phyloP scores from a whole-genome alignment of 768 basidiomycete species.

The Hydnum rufescens region DNA sequence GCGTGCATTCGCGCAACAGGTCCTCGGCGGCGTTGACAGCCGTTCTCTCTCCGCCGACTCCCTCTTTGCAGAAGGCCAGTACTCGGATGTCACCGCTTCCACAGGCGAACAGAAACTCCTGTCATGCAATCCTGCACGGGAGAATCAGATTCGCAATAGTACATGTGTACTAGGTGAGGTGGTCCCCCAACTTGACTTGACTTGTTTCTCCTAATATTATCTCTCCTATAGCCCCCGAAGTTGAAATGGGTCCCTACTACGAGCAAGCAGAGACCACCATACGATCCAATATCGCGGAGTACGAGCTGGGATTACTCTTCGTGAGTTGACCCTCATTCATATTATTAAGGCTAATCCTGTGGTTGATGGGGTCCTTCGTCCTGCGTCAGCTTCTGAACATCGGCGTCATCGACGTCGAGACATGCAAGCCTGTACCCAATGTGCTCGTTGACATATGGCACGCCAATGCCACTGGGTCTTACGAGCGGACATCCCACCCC shows the following conservation, averaged over 20 bases:
- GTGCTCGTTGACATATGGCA: slow-evolving; percentile 1
- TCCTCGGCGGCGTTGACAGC: not conserved
- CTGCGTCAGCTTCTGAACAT: not conserved
- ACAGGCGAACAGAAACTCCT: not conserved
- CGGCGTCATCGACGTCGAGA: not conserved
- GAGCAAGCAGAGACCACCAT: not conserved
- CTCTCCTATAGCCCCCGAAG: not conserved
- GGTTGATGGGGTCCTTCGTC: not conserved
- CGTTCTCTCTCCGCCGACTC: not conserved
- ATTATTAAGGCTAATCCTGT: not conserved
- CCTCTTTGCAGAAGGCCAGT: not conserved
- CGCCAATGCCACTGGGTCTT: not conserved
- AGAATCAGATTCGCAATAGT: not conserved
- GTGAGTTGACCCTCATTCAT: not conserved
- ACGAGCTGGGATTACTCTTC: not conserved
- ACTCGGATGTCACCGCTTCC: not conserved
- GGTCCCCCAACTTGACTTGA: not conserved
- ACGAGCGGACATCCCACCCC: not conserved
- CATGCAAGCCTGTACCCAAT: not conserved
- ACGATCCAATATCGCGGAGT: not conserved
- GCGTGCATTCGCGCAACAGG: not conserved
- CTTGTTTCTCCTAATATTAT: not conserved
- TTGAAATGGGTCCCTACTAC: not conserved
- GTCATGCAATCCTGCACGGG: not conserved
- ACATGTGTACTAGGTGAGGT: not conserved